Conservation (phyloP, 306 rosid species). For the Comarum palustre region DNA sequence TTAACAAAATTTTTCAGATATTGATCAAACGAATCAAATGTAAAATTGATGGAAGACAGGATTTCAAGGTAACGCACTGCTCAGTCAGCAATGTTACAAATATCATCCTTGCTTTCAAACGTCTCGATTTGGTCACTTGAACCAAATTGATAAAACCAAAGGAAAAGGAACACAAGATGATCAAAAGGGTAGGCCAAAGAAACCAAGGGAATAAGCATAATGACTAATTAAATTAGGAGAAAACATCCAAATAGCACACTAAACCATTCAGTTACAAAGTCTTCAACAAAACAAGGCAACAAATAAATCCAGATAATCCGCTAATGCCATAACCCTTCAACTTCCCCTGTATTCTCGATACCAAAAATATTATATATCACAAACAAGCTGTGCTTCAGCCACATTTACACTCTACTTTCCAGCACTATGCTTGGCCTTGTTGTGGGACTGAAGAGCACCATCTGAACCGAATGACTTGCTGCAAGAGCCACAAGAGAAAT, state of each 20-base stretch:
- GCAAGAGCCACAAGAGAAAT: slow-evolving; percentile 56
- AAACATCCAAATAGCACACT: not conserved
- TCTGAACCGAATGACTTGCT: slow-evolving; percentile 60
- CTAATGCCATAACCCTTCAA: not conserved
- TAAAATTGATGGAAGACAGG: no score
- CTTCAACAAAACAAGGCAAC: not conserved
- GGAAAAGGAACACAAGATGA: no score
- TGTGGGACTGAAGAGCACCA: slow-evolving; percentile 63
- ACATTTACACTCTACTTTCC: slow-evolving; percentile 15
- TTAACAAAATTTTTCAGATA: no score
- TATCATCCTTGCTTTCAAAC: no score
- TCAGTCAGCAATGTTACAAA: no score
- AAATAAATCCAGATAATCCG: not conserved
- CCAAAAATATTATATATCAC: slow-evolving; percentile 19
- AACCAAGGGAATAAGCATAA: not conserved
- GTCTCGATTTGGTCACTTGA: no score
- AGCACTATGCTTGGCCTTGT: slow-evolving; percentile 68
- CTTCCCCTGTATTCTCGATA: slow-evolving; percentile 10
- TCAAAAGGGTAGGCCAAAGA: not conserved
- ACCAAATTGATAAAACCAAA: no score
- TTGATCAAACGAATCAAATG: no score
- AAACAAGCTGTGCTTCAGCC: not conserved
- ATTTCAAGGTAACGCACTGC: no score
- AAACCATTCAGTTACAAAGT: not conserved
- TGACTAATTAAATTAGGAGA: not conserved